phyloP scores from a whole-genome alignment of 2,329 filamentous ascomycete genomes.

The Ilyonectria mors-panacis region DNA sequence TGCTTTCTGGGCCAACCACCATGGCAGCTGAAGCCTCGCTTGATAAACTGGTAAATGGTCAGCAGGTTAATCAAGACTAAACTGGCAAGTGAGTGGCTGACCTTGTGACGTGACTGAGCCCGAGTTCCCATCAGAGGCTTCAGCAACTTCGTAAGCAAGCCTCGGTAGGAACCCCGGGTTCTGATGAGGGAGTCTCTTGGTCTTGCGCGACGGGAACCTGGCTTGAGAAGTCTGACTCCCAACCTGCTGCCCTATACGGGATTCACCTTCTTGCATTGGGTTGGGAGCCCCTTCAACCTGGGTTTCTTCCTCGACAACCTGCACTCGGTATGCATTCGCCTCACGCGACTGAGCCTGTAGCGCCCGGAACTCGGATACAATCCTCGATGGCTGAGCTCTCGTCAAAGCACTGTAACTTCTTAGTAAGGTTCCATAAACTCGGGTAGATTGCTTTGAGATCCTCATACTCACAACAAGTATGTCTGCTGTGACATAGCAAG shows the following conservation, averaged over 20 bases:
- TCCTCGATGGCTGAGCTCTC: neutral
- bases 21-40: conserved; percentile 12
- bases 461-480: conserved; percentile 24
- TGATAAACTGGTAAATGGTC: conserved; percentile 12
- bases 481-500: conserved; percentile 29
- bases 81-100: neutral
- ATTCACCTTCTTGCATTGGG: neutral
- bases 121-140: neutral
- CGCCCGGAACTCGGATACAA: conserved; percentile 22
- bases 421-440: neutral
- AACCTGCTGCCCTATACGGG: no score
- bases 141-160: neutral
- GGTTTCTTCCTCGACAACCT: neutral
- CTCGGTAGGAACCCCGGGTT: neutral
- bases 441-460: neutral
- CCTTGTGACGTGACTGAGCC: neutral
- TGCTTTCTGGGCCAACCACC: neutral
- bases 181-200: neutral
- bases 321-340: neutral
- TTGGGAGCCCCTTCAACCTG: neutral
- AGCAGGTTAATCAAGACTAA: neutral
- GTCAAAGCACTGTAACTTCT: conserved; percentile 17
- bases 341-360: neutral
- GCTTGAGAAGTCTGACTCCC: neutral
- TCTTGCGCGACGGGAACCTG: neutral